Conservation (phyloP, 2,329 filamentous ascomycete species). For the Periconia sp. region DNA sequence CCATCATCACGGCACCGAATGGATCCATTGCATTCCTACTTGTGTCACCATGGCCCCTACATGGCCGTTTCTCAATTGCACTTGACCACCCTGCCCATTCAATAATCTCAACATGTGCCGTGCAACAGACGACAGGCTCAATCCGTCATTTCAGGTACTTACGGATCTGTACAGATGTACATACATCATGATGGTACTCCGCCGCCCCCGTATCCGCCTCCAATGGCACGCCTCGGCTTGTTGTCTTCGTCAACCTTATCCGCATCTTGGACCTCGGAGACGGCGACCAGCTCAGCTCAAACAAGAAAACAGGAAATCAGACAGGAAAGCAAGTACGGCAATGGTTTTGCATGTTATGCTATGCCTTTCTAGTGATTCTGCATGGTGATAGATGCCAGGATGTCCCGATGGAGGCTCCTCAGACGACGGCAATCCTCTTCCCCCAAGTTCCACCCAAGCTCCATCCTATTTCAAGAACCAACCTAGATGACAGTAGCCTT, state of each 20-base stretch:
- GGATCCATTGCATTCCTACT: no score
- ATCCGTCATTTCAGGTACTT: not conserved
- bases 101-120: conserved; percentile 11
- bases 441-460: not conserved
- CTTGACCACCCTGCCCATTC: not conserved
- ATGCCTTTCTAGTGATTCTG: no score
- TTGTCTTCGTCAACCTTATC: conserved; percentile 7
- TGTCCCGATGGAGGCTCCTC: not conserved
- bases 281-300: conserved; percentile 31
- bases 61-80: not conserved
- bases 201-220: not conserved
- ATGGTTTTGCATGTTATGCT: no score
- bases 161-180: not conserved
- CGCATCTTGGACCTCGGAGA: conserved; percentile 28
- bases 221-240: not conserved
- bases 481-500: not conserved
- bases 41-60: not conserved
- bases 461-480: not conserved
- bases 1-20: no score
- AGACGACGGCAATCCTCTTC: not conserved
- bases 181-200: not conserved
- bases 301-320: conserved; percentile 25
- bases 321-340: conserved; percentile 23
- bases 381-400: not conserved
- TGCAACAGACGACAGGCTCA: not conserved